Evolutionary conservation across 2,329 filamentous ascomycete genomes (phyloP), one percentile per base, ranked within the genome.

Genomic region (Cercospora canescens): DNA sequence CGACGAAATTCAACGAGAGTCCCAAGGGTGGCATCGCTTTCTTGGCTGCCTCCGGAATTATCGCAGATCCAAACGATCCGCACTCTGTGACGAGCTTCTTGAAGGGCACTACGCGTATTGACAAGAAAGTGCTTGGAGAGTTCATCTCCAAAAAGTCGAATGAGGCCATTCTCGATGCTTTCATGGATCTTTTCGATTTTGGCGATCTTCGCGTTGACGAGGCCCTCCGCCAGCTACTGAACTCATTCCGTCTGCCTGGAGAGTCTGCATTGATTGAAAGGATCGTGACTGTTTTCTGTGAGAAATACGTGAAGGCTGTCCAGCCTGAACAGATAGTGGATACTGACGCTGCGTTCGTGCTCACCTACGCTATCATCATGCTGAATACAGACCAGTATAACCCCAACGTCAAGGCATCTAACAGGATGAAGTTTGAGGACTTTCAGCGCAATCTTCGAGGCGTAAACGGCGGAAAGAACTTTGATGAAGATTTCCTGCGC

Each of bases 361-460:
- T 99, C 60, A 94, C 92, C 0, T 99, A 99, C 76, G 95, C 94
- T 39, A 96, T 97, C 74, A 97, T 99, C 78, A 93, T 99, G 88
- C 83, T 99, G 64, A 99, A 99, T 76, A 97, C 94, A 1, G 95
- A 99, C 76, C 91, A 96, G 74, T 95, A 98, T 78, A 99, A 96
- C 75, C 94, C 93, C 0, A 98, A 97, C 72, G 79, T 98, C 68
- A 93, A 88, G 72, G 79, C 85, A 1, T 83, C 88, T 72, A 91
- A 91, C 75, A 91, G 94, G 45, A 99, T 99, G 95, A 88, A 89
- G 1, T 84, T 89, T 48, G 85, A 88, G 62, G 91, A 94, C 72
- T 99, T 99, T 77, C 86, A 91, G 0, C 89, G 88, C 69, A 98
- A 99, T 76, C 81, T 99, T n/a, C 87, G 94, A 45, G 94, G 94